Percentiles rank a stretch among this genome's conserved stretches.
These are phyloP conservation scores for Penstemon davidsonii DNA, from an alignment of 257 asterid species.

Conservation along the genomic window DNA sequence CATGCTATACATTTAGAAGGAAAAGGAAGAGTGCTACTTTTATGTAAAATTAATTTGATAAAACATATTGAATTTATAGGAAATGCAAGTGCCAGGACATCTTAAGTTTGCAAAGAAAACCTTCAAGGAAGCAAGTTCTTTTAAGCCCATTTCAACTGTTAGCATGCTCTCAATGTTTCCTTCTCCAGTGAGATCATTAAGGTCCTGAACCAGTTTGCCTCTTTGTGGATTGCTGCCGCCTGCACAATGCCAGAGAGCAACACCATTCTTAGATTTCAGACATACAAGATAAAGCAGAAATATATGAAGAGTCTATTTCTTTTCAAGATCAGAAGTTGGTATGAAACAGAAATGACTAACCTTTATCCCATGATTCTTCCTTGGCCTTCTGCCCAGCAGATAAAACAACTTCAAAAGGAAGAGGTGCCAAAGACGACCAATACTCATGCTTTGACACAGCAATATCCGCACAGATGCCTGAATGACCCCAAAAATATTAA, in stretches of 20 bases:
- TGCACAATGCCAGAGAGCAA: constrained; percentile 39
- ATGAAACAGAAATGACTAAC: constrained; percentile 44
- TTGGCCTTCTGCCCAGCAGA: constrained; percentile 98
- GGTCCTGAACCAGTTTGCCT: constrained; percentile 65
- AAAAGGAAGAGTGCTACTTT: constrained; percentile 16
- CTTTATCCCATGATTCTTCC: constrained; percentile 76
- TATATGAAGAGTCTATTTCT: constrained; percentile 14
- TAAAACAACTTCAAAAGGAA: constrained; percentile 86
- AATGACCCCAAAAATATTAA: constrained; percentile 14
- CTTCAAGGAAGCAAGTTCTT: constrained; percentile 90
- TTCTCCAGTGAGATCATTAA: constrained; percentile 87
- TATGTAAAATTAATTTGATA: constrained; percentile 21
- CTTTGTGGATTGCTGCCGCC: constrained; percentile 57
- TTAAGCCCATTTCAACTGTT: constrained; percentile 89
- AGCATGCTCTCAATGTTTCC: constrained; percentile 98
- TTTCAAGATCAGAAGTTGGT: constrained; percentile 24
- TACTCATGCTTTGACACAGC: constrained; percentile 80
- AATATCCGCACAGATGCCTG: constrained; percentile 84
- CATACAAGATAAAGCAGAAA: constrained; percentile 5
- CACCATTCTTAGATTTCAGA: constrained; percentile 19
- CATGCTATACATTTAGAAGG: constrained; percentile 21
- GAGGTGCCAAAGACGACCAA: constrained; percentile 98
- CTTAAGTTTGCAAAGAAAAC: constrained; percentile 34
- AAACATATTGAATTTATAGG: not conserved
- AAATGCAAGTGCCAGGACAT: constrained; percentile 15